Percentiles rank a stretch among this genome's conserved stretches.
phyloP scores from a whole-genome alignment of 2,329 filamentous ascomycete genomes.

The Pseudogymnoascus sp. region DNA sequence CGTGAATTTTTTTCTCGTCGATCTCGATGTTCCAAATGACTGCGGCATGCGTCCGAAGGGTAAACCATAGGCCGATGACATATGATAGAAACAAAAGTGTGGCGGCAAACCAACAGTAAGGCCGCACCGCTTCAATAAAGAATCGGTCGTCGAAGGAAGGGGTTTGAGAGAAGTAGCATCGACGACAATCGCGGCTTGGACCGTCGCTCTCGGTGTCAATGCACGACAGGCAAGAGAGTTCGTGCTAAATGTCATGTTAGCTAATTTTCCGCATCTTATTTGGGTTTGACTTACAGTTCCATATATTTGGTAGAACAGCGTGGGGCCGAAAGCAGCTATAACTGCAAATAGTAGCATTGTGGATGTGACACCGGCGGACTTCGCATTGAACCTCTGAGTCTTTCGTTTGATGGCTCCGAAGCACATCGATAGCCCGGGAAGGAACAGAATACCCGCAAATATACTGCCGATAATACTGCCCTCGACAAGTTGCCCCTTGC shows the following conservation, averaged over 20 bases:
- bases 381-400: conserved; percentile 96
- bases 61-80: conserved; percentile 90
- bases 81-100: conserved; percentile 85
- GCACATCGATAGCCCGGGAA: conserved; percentile 96
- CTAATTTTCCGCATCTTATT: conserved; percentile 10
- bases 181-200: conserved; percentile 65
- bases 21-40: conserved; percentile 90
- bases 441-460: conserved; percentile 89
- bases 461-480: conserved; percentile 97
- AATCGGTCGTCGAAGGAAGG: conserved; percentile 81
- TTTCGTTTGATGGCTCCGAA: conserved; percentile 97
- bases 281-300: conserved; percentile 57
- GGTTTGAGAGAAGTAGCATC: conserved; percentile 88
- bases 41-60: conserved; percentile 87
- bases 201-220: conserved; percentile 38
- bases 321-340: conserved; percentile 90
- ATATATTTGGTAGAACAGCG: conserved; percentile 97
- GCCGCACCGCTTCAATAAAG: conserved; percentile 81
- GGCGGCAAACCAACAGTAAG: conserved; percentile 87
- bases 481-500: conserved; percentile 88
- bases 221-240: conserved; percentile 74
- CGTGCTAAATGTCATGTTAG: conserved; percentile 55
- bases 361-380: conserved; percentile 90
- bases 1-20: conserved; percentile 62
- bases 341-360: conserved; percentile 97